A percentile compares a stretch with the other conserved stretches of the same genome.
Conservation (phyloP, 1,139 yeast genomes). For the Suhomyces guaymorum region DNA sequence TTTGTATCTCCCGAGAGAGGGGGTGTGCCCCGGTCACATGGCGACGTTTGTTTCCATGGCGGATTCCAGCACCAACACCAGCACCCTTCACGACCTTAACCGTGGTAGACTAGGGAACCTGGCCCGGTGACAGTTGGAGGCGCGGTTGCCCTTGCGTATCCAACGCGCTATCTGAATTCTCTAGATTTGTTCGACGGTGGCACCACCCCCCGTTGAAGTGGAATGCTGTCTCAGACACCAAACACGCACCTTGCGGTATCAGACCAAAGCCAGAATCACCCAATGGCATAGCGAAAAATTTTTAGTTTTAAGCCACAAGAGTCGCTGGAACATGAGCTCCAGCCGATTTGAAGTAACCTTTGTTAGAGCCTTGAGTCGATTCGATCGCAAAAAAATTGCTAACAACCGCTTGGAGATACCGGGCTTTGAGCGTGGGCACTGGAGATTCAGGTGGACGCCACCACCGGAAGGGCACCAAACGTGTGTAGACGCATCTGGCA, state of each 20-base stretch:
- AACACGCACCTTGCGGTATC: not conserved
- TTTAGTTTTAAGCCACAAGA: not conserved
- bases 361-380: not conserved
- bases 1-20: too few relatives aligned
- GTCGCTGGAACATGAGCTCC: too few relatives aligned
- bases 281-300: not conserved
- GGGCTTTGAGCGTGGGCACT: not conserved
- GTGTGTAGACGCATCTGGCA: too few relatives aligned
- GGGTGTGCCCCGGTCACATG: not conserved
- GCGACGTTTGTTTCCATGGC: not conserved
- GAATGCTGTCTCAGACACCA: constrained; percentile 2
- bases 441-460: not conserved
- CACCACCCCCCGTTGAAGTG: too few relatives aligned
- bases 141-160: too few relatives aligned
- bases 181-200: not conserved
- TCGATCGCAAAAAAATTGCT: not conserved
- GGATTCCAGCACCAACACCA: too few relatives aligned
- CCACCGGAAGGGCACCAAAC: not conserved
- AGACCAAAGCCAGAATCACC: not conserved
- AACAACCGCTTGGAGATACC: not conserved
- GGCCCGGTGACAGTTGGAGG: too few relatives aligned
- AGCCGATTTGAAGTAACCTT: too few relatives aligned
- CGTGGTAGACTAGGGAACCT: too few relatives aligned
- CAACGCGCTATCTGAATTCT: not conserved
- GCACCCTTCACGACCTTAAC: too few relatives aligned